A percentile compares a stretch with the other conserved stretches of the same genome.
Evolutionary conservation across 371 early-diverging fungal species (phyloP).

Genomic region (Mucor plumbeus): DNA sequence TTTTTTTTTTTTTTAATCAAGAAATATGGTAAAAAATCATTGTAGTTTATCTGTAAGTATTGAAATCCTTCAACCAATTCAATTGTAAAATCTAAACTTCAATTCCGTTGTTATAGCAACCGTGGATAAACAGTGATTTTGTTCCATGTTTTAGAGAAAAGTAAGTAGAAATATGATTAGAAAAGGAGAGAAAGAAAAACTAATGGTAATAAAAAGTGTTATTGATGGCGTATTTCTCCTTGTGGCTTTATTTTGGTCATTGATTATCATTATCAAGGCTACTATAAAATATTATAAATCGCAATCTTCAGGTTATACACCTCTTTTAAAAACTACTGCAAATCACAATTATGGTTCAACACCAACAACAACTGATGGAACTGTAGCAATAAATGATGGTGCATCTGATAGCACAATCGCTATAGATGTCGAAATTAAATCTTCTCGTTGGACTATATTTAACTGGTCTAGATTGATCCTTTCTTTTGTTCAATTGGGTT

Average conservation of each 20-base stretch:
- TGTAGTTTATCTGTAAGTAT: constrained; percentile 15
- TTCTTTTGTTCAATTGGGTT: constrained; percentile 16
- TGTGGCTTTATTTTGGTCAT: neutral
- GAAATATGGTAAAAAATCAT: neutral
- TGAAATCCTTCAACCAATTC: neutral
- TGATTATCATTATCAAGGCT: neutral
- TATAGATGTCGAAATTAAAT: constrained; percentile 4
- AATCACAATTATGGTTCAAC: neutral
- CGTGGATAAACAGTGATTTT: constrained; percentile 17
- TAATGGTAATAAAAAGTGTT: neutral
- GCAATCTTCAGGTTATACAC: neutral
- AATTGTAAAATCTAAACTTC: neutral
- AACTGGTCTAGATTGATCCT: constrained; percentile 10
- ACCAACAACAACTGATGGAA: neutral
- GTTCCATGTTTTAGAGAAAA: constrained; percentile 26
- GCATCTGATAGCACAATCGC: constrained; percentile 12
- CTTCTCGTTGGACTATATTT: constrained; percentile 20
- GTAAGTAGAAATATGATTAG: constrained; percentile 6
- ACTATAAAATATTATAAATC: neutral
- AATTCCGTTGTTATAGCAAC: constrained; percentile 3
- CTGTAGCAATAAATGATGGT: neutral
- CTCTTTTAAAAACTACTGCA: neutral
- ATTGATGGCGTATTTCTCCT: neutral
- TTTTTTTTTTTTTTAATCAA: neutral
- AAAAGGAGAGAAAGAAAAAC: neutral